These are phyloP conservation scores for Solanum pennellii DNA, from an alignment of 257 asterid genomes.

Conservation along the genomic window DNA sequence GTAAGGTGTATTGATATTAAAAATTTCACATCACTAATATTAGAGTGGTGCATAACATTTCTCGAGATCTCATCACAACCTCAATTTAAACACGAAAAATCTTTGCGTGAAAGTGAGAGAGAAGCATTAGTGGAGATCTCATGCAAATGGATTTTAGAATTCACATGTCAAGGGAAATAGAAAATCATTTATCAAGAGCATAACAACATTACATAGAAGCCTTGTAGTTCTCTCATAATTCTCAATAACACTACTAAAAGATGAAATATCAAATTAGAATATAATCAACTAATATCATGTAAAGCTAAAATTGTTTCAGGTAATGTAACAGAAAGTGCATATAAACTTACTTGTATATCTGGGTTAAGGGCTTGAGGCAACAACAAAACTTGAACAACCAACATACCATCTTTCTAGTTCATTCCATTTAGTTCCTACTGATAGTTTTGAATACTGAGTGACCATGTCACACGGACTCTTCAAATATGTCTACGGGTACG, in stretches of 20 bases:
- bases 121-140: too few relatives aligned
- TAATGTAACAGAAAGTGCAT: not conserved
- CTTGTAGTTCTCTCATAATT: not conserved
- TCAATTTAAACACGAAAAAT: too few relatives aligned
- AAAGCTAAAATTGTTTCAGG: not conserved
- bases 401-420: not conserved
- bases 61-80: too few relatives aligned
- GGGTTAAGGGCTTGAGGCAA: not conserved
- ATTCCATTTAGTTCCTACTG: not conserved
- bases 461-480: not conserved
- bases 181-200: too few relatives aligned
- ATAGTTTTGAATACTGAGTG: not conserved
- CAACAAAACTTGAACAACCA: not conserved
- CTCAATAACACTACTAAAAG: not conserved
- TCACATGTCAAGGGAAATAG: not conserved
- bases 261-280: not conserved
- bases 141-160: too few relatives aligned
- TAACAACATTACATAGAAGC: not conserved
- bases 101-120: too few relatives aligned
- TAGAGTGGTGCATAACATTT: too few relatives aligned
- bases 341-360: not conserved
- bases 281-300: not conserved
- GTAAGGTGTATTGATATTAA: too few relatives aligned
- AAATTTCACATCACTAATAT: too few relatives aligned
- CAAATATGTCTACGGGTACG: too few relatives aligned